phyloP scores from a whole-genome alignment of 805 yeast species.

The Sungouiella thailandica region DNA sequence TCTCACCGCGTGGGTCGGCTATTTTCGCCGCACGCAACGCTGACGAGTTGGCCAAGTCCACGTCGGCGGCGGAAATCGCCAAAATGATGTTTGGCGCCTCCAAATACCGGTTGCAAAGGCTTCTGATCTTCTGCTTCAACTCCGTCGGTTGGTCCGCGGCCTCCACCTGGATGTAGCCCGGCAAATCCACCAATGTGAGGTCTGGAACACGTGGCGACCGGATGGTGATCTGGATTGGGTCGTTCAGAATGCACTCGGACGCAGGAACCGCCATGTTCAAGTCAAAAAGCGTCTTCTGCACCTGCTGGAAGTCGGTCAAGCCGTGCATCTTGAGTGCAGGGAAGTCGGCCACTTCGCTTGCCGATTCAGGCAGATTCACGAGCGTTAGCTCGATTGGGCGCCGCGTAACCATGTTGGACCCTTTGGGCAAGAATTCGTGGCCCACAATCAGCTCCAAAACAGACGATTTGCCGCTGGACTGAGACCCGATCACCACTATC shows the following conservation, averaged over 20 bases:
- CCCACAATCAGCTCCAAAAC: conserved; percentile 96
- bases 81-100: conserved; percentile 90
- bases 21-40: conserved; percentile 85
- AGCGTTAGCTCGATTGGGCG: conserved; percentile 94
- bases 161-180: conserved; percentile 96
- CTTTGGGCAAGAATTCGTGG: conserved; percentile 96
- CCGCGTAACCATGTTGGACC: conserved; percentile 96
- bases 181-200: conserved; percentile 87
- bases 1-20: conserved; percentile 90
- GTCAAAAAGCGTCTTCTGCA: conserved; percentile 81
- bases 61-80: conserved; percentile 97
- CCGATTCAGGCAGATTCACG: conserved; percentile 75
- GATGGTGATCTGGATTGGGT: conserved; percentile 89
- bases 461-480: conserved; percentile 94
- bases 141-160: conserved; percentile 93
- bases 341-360: conserved; percentile 87
- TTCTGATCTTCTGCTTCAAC: conserved; percentile 72
- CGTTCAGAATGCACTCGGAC: conserved; percentile 80
- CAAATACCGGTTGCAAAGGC: conserved; percentile 77
- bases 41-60: conserved; percentile 92
- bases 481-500: conserved; percentile 95
- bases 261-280: conserved; percentile 89
- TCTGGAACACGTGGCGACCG: conserved; percentile 88
- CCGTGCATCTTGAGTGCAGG: conserved; percentile 82
- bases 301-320: conserved; percentile 82